Conservation (phyloP, 108 stramenopile genomes). For the Conticribra weissflogii region DNA sequence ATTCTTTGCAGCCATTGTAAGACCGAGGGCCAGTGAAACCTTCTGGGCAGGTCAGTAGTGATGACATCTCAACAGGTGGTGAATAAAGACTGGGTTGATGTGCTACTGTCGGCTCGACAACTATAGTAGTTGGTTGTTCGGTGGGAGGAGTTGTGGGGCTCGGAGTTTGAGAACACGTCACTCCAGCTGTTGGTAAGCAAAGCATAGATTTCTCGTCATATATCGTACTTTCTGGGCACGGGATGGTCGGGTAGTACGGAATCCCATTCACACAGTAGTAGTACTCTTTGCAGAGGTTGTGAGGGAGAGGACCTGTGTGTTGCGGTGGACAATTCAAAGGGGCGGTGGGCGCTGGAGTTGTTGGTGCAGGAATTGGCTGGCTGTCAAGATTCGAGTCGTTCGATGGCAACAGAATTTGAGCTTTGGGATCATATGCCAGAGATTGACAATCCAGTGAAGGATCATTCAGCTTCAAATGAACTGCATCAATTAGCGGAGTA, state of each 20-base stretch:
- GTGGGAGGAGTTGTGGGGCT: conserved; percentile 1
- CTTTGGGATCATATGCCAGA: conserved; percentile 2
- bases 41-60: conserved; percentile 6
- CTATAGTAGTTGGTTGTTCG: neutral
- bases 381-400: too few relatives aligned
- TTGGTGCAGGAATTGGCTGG: neutral
- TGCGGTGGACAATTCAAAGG: conserved; percentile 9
- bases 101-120: neutral
- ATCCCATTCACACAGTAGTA: conserved; percentile 11
- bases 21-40: conserved; percentile 14
- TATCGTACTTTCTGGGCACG: conserved; percentile 17
- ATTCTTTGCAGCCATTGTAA: conserved; percentile 13
- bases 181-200: conserved; percentile 1
- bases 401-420: neutral
- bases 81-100: neutral
- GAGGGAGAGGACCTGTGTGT: neutral
- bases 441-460: conserved; percentile 22
- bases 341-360: neutral
- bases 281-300: neutral
- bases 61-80: neutral
- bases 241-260: conserved; percentile 1
- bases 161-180: conserved; percentile 1
- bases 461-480: conserved; percentile 31
- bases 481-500: conserved; percentile 34
- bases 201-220: conserved; percentile 10